These are phyloP conservation scores for Fusarium stilboides DNA, from an alignment of 2,329 filamentous ascomycete genomes.

Conservation along the genomic window DNA sequence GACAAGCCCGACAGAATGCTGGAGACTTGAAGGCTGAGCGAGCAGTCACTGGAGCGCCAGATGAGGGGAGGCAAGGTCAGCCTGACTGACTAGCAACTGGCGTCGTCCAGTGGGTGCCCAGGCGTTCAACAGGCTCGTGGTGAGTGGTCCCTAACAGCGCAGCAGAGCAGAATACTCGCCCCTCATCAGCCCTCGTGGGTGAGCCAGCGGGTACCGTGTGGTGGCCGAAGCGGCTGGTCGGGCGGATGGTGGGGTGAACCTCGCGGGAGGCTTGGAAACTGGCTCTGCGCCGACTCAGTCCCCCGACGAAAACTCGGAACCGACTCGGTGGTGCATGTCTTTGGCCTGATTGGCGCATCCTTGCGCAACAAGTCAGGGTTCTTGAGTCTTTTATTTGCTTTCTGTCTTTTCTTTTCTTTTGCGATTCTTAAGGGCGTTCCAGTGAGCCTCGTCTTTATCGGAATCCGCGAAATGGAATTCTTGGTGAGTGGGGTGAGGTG, in stretches of 20 bases:
- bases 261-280: slow-evolving; percentile 8
- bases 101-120: slow-evolving; percentile 41
- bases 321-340: slow-evolving; percentile 43
- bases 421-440: slow-evolving; percentile 22
- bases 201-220: slow-evolving; percentile 41
- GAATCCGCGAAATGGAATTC: slow-evolving; percentile 33
- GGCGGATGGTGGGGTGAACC: slow-evolving; percentile 38
- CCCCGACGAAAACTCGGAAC: slow-evolving; percentile 51
- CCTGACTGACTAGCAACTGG: slow-evolving; percentile 44
- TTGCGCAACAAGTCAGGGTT: slow-evolving; percentile 34
- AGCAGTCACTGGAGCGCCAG: slow-evolving; percentile 27
- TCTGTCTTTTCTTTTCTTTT: slow-evolving; percentile 33
- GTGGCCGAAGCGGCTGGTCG: slow-evolving; percentile 35
- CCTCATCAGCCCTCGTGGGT: slow-evolving; percentile 42
- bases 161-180: slow-evolving; percentile 33
- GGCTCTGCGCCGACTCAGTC: slow-evolving; percentile 38
- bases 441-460: slow-evolving; percentile 20
- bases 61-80: slow-evolving; percentile 44
- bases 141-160: slow-evolving; percentile 36
- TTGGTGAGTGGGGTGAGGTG: slow-evolving; percentile 30
- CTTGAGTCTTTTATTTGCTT: slow-evolving; percentile 33
- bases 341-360: slow-evolving; percentile 40
- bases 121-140: slow-evolving; percentile 43
- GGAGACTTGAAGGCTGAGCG: slow-evolving; percentile 37
- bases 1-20: slow-evolving; percentile 34